Evolutionary conservation across 371 early-diverging fungal genomes (phyloP), one percentile per base, ranked within the genome.

Genomic region (Syncephalastrum contaminatum): DNA sequence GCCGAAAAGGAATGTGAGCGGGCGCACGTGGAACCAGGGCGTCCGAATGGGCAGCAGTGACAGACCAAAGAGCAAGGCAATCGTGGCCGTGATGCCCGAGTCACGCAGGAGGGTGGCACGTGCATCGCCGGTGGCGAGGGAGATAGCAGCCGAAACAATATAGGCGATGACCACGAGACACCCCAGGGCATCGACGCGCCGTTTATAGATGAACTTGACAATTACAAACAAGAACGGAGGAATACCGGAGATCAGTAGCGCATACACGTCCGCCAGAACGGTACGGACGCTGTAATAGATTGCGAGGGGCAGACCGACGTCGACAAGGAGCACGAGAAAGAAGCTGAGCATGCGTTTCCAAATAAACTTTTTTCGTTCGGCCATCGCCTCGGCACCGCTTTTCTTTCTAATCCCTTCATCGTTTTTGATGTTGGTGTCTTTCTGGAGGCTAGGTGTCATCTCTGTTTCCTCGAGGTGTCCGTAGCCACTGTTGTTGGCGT

Each of bases 1-100:
- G 21, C 61, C 61, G 44, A 74, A 22, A 45, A 67, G 44, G 58
- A 54, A 66, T 1, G 70, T 62, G 46, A 76, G 12, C 2, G 78
- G 80, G 18, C 59, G 53, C 20, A 72, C 30, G 1, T 22, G 48
- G 48, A 74, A 63, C 60, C 70, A 64, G 18, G 57, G 54, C 14
- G 67, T 73, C 13, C 53, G 53, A 30, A 78, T 24, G n/a, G 81
- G 81, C 14, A 81, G 65, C 22, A 81, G 22, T 1, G 75, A 71
- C 8, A 64, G 24, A 12, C 77, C 46, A 54, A 81, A 81, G 53
- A 68, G 52, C 4, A 65, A 3, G 57, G 68, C 74, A 22, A 76
- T 62, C 6, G 76, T 30, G 8, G 61, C 64, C 0, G 75, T 76
- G 4, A 64, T 62, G 18, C 67, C 48, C 2, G 81, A 78, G 41